Evolutionary conservation across 2,329 filamentous ascomycete genomes (phyloP).

Genomic region (Sphaerostilbella broomeana): DNA sequence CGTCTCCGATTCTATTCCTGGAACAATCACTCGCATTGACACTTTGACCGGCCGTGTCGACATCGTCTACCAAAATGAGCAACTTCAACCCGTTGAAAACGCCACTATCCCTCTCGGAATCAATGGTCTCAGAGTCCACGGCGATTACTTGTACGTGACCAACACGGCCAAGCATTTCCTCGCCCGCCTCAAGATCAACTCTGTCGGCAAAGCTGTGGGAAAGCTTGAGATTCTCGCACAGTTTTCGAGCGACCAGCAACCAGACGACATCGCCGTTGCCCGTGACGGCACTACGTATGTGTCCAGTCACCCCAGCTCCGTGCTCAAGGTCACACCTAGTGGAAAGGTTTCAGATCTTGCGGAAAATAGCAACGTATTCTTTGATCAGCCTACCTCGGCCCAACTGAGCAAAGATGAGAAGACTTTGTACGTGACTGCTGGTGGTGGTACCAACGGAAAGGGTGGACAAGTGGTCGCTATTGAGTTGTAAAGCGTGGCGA

Average conservation of each 20-base stretch:
- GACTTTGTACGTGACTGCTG: conserved; percentile 15
- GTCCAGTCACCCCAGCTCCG: conserved; percentile 5
- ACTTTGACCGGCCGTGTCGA: conserved; percentile 14
- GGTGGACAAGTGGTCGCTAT: conserved; percentile 13
- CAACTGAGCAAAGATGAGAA: conserved; percentile 15
- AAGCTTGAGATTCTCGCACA: conserved; percentile 11
- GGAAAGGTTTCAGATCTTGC: conserved; percentile 5
- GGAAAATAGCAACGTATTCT: background rate
- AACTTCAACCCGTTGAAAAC: background rate
- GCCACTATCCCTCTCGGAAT: conserved; percentile 15
- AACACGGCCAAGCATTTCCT: conserved; percentile 14
- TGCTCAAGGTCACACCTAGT: conserved; percentile 2
- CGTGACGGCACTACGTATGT: conserved; percentile 13
- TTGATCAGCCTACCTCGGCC: conserved; percentile 13
- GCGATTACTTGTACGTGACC: conserved; percentile 19
- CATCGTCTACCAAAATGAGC: conserved; percentile 13
- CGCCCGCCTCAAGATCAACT: conserved; percentile 13
- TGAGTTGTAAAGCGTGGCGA: too few species aligned
- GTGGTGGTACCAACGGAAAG: conserved; percentile 8
- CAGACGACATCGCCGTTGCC: conserved; percentile 16
- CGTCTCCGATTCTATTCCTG: conserved; percentile 17
- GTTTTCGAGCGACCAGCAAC: conserved; percentile 4
- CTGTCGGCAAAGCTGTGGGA: conserved; percentile 1
- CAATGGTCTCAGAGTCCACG: conserved; percentile 16
- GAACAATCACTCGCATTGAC: conserved; percentile 15